Conservation (phyloP, 192 early-diverging fungal species). For the Spizellomyces punctatus region DNA sequence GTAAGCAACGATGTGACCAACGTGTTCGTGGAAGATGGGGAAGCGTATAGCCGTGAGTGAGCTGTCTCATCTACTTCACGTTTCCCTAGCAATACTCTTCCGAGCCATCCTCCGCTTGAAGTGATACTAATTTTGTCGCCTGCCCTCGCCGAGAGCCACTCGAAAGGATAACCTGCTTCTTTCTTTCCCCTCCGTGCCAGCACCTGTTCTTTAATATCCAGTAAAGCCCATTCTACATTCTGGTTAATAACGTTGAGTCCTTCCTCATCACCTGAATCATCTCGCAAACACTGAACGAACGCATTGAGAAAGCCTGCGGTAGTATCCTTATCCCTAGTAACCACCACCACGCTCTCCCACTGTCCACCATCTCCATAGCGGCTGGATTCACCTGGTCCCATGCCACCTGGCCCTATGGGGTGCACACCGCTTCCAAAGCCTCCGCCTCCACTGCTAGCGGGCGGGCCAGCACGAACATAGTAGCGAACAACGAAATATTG, state of each 20-base stretch:
- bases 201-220: too few species aligned
- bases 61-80: not conserved
- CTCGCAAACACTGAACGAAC: too few species aligned
- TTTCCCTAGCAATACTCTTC: conserved; percentile 14
- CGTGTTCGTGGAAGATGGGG: not conserved
- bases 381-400: conserved; percentile 3
- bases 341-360: conserved; percentile 32
- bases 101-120: conserved; percentile 13
- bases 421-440: conserved; percentile 7
- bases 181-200: too few species aligned
- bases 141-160: too few species aligned
- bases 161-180: too few species aligned
- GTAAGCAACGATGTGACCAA: conserved; percentile 18
- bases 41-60: not conserved
- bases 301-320: too few species aligned
- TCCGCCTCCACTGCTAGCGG: not conserved
- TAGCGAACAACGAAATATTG: conserved; percentile 49
- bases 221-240: too few species aligned
- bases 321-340: conserved; percentile 38
- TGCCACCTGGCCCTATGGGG: conserved; percentile 10
- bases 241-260: too few species aligned
- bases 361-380: conserved; percentile 18
- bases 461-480: conserved; percentile 27
- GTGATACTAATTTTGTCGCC: too few species aligned
- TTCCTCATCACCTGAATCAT: too few species aligned